Evolutionary conservation across 208 protist genomes (phyloP).

Genomic region (Phytomonas sp.): DNA sequence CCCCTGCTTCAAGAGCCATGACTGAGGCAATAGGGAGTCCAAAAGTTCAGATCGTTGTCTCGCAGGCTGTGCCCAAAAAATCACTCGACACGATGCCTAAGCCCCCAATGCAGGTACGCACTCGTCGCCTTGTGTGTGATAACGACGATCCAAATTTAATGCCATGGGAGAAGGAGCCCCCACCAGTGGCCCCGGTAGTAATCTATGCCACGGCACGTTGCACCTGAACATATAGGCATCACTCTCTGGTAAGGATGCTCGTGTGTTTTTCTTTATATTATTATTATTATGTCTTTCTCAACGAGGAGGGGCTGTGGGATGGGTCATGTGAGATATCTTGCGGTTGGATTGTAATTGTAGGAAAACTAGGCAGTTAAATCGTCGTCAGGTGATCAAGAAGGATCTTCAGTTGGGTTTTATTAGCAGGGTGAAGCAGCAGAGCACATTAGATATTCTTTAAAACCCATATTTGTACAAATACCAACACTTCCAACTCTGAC

Average conservation of each 20-base stretch:
- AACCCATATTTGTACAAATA: background rate
- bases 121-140: constrained; percentile 11
- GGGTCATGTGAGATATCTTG: background rate
- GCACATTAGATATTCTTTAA: background rate
- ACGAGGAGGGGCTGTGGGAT: background rate
- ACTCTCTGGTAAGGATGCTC: background rate
- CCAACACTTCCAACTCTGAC: background rate
- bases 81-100: background rate
- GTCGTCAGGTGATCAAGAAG: background rate
- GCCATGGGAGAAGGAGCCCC: background rate
- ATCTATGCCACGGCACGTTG: background rate
- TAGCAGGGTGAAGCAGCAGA: background rate
- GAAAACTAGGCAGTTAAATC: background rate
- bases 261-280: background rate
- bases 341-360: background rate
- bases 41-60: background rate
- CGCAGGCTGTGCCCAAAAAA: background rate
- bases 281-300: background rate
- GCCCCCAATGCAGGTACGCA: constrained; percentile 19
- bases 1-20: background rate
- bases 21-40: background rate
- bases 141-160: background rate
- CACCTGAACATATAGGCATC: background rate
- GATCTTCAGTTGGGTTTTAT: background rate
- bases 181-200: background rate